phyloP scores from a whole-genome alignment of 306 rosid species.

The Vigna unguiculata region DNA sequence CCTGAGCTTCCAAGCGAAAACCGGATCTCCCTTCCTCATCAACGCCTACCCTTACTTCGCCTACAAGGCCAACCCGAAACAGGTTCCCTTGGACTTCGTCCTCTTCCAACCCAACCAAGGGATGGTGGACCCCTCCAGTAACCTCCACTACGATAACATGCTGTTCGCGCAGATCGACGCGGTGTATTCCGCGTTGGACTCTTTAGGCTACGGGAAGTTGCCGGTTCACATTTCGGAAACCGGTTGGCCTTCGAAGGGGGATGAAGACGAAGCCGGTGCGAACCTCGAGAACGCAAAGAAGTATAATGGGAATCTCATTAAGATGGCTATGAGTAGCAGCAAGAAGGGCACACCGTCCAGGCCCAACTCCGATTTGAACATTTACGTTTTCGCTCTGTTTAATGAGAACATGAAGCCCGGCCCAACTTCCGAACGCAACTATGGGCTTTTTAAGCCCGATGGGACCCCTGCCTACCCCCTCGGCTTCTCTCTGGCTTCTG shows the following conservation, averaged over 20 bases:
- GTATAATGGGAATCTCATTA: slow-evolving; percentile 84
- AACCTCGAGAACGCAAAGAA: slow-evolving; percentile 82
- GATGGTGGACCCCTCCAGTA: slow-evolving; percentile 65
- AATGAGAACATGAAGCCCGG: slow-evolving; percentile 99
- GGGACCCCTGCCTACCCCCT: slow-evolving; percentile 74
- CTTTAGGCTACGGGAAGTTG: slow-evolving; percentile 67
- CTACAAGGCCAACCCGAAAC: slow-evolving; percentile 78
- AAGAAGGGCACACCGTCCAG: slow-evolving; percentile 84
- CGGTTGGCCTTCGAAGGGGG: slow-evolving; percentile 99
- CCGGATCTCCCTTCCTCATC: slow-evolving; percentile 88
- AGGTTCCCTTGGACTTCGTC: slow-evolving; percentile 73
- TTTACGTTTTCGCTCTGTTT: slow-evolving; percentile 88
- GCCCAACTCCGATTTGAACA: slow-evolving; percentile 77
- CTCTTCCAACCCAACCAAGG: slow-evolving; percentile 89
- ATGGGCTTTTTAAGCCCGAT: slow-evolving; percentile 92
- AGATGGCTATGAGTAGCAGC: slow-evolving; percentile 47
- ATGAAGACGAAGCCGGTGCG: slow-evolving; percentile 82
- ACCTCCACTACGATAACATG: slow-evolving; percentile 93
- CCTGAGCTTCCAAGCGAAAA: slow-evolving; percentile 73
- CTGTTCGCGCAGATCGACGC: slow-evolving; percentile 95
- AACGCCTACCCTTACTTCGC: slow-evolving; percentile 99
- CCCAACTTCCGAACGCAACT: slow-evolving; percentile 90
- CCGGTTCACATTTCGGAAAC: slow-evolving; percentile 96
- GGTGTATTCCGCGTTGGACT: slow-evolving; percentile 67
- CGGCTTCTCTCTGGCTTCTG: slow-evolving; percentile 47